Conservation (phyloP, 2,329 filamentous ascomycete genomes). For the Nemania sp. region DNA sequence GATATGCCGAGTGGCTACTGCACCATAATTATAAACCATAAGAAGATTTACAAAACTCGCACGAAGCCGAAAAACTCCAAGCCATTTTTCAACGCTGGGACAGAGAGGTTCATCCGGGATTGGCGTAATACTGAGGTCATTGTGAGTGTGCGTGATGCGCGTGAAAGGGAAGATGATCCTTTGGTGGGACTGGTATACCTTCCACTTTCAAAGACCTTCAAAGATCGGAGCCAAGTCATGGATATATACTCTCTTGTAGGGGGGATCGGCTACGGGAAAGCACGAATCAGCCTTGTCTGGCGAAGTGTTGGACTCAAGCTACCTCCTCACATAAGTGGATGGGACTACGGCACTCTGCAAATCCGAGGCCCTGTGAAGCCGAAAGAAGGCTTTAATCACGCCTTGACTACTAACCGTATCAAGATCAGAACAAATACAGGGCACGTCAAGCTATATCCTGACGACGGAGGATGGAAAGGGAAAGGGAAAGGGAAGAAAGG, state of each 20-base stretch:
- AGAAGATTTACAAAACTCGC: constrained; percentile 69
- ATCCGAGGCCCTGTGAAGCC: constrained; percentile 57
- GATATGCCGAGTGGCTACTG: constrained; percentile 73
- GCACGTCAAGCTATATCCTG: constrained; percentile 60
- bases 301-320: constrained; percentile 68
- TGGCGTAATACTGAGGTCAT: constrained; percentile 71
- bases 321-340: constrained; percentile 63
- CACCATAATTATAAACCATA: constrained; percentile 74
- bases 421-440: constrained; percentile 64
- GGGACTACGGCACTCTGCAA: constrained; percentile 74
- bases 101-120: constrained; percentile 72
- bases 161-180: constrained; percentile 71
- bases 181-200: constrained; percentile 73
- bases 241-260: constrained; percentile 69
- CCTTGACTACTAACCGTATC: constrained; percentile 55
- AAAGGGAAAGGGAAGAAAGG: constrained; percentile 48
- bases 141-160: constrained; percentile 67
- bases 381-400: constrained; percentile 51
- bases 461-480: constrained; percentile 56
- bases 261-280: constrained; percentile 72
- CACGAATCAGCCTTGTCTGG: constrained; percentile 73
- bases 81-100: constrained; percentile 78
- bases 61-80: constrained; percentile 80
- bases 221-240: constrained; percentile 66
- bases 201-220: constrained; percentile 64